Base-by-base conservation (phyloP, 805 yeast species). In the Jamesozyma gamospora region DNA sequence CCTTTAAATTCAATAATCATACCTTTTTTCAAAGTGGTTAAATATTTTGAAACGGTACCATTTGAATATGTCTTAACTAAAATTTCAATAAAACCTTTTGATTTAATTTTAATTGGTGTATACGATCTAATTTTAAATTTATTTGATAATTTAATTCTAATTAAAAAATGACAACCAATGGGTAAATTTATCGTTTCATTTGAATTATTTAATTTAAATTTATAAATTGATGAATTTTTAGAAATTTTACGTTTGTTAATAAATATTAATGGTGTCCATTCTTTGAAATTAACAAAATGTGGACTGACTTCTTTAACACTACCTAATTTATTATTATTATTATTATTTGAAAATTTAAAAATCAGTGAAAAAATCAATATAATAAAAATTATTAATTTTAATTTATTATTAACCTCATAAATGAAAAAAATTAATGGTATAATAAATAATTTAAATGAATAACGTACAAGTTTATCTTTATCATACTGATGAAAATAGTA, bases 131-230 rank as follows among this genome's bases (percentile, higher is more conserved):
- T 62, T 28, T 52, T 56, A 15, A 62, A 57, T 9, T 44, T 45
- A 13, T 59, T 62, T 27, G 59, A 62, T 37, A 70, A 66, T 2
- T 45, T 47, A 11, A 71, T 60, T 41, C 62, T 60, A 47, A 80
- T 78, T 10, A 81, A 83, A 37, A 83, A 66, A 57, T 81, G 83
- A 53, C 79, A 83, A 27, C 92, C 92, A 32, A 82, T 72, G 17
- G 90, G 87, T 34, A 82, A 69, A 40, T 74, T 67, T 49, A 83
- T 65, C 8, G 72, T 66, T 51, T 81, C 87, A 30, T 72, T 69
- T 4, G 75, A 76, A 41, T 77, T 70, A 42, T 65, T 65, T 51
- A 83, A 64, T 52, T 75, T 75, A 64, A 83, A 83, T 42, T 90
- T 67, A 56, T 82, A 83, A 43, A 83, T 63, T 32, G 88, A 87